Evolutionary conservation across 176 grass and related monocot genomes (phyloP).

Genomic region (barley (Hordeum vulgare)): DNA sequence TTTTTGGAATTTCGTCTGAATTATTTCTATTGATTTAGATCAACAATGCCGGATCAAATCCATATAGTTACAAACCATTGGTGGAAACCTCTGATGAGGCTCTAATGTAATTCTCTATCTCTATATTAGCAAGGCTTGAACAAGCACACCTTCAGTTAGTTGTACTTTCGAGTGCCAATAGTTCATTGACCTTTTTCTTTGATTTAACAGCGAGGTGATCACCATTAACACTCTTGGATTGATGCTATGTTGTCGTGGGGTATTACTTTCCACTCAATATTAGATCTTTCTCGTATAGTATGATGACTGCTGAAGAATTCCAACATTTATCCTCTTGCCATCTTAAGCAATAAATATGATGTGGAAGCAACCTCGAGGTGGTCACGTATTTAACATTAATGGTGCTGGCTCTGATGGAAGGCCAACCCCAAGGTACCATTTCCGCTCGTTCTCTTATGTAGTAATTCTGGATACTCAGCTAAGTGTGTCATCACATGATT

Average conservation of each 20-base stretch:
- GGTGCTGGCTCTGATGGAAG: slow-evolving; percentile 99
- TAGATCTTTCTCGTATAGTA: slow-evolving; percentile 9
- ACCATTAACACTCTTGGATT: slow-evolving; percentile 93
- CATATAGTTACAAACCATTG: slow-evolving; percentile 87
- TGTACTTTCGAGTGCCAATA: not conserved
- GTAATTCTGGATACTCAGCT: not conserved
- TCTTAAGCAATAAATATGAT: slow-evolving; percentile 99
- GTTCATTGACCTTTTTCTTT: slow-evolving; percentile 8
- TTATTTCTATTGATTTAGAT: slow-evolving; percentile 44
- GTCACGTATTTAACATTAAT: slow-evolving; percentile 97
- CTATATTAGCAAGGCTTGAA: slow-evolving; percentile 7
- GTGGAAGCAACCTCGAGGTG: slow-evolving; percentile 80
- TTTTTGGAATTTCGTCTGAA: not conserved
- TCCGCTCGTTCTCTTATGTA: slow-evolving; percentile 14
- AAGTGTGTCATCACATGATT: not conserved
- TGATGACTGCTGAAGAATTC: slow-evolving; percentile 5
- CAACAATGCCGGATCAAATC: slow-evolving; percentile 99
- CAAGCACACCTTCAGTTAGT: not conserved
- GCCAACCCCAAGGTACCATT: slow-evolving; percentile 78
- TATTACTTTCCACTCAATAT: slow-evolving; percentile 34
- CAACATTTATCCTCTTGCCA: not conserved
- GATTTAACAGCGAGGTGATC: slow-evolving; percentile 74
- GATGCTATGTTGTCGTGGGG: slow-evolving; percentile 96
- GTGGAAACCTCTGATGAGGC: slow-evolving; percentile 89
- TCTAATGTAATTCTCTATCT: slow-evolving; percentile 68